Evolutionary conservation across 495 filamentous ascomycete species (phyloP), one percentile per base, ranked within the genome.

Genomic region (Neurospora pannonica): DNA sequence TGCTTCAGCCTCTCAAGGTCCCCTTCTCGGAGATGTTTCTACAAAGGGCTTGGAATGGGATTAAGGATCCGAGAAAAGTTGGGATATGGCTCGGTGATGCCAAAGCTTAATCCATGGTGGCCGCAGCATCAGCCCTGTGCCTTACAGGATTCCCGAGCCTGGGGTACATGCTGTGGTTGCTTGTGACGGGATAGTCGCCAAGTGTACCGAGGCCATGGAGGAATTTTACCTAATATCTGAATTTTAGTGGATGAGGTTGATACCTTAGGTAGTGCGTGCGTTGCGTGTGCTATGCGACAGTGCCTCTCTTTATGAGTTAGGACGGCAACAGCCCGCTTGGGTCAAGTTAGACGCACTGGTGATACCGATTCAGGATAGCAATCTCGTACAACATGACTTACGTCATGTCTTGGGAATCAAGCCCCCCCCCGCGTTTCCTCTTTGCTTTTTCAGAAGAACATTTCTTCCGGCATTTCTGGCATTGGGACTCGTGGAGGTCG

Each of bases 11-110:
- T 67, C 54, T 67, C 54, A 31, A 28, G 54, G 54, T 67, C 54
- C 54, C 54, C 19, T 37, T 38, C 71, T 77, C 79, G 79, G 79
- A 77, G 73, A 70, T 81, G 72, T 75, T 80, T 77, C 79, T 81
- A 73, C 75, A 81, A 80, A 38, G 31, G 79, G 79, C 70, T 75
- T 80, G 77, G 78, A 77, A 76, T 70, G 54, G 71, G 75, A 40
- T 73, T 46, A 17, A 62, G 71, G 43, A n/a, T 28, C 37, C 28
- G 54, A 76, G 70, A 72, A 73, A 71, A 71, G 73, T 39, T 67
- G 46, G 48, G 72, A 54, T 67, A 75, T 10, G 39, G 74, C 75
- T 76, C 77, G 74, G 76, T 73, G 76, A 79, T 76, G 77, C 72
- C 54, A 77, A 80, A 80, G 76, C 77, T 79, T 80, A 79, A 74